Conservation (phyloP, 2,329 filamentous ascomycete species). For the Mollisiaceae sp. region DNA sequence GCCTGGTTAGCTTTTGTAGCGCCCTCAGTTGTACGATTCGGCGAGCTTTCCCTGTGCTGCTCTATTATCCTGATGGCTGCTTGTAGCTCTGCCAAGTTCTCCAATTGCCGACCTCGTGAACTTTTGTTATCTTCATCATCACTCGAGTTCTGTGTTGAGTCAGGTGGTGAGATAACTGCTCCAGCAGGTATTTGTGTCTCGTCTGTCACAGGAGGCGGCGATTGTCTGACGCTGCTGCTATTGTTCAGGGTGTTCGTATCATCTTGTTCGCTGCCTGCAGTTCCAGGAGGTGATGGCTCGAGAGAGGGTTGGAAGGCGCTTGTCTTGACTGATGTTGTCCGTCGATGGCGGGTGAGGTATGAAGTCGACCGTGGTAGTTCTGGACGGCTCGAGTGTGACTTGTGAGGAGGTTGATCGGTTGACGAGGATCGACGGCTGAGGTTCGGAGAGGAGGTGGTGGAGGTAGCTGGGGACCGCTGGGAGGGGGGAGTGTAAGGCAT, state of each 20-base stretch:
- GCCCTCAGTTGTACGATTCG: conserved; percentile 44
- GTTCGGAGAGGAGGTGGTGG: conserved; percentile 60
- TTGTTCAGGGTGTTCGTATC: conserved; percentile 40
- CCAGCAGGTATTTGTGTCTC: conserved; percentile 76
- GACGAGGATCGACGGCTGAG: conserved; percentile 60
- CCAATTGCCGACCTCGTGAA: conserved; percentile 35
- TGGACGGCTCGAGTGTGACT: conserved; percentile 48
- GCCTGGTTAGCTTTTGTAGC: conserved; percentile 34
- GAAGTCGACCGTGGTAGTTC: conserved; percentile 67
- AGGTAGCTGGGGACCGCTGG: conserved; percentile 65
- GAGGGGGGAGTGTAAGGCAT: conserved; percentile 92
- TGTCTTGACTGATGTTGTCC: conserved; percentile 56
- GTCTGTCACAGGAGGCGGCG: conserved; percentile 80
- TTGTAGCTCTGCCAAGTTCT: conserved; percentile 65
- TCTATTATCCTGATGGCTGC: conserved; percentile 83
- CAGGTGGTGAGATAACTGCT: conserved; percentile 88
- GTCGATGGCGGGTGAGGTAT: conserved; percentile 67
- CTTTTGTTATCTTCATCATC: conserved; percentile 73
- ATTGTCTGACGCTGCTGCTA: conserved; percentile 74
- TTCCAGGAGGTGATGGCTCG: conserved; percentile 37
- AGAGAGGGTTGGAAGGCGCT: conserved; percentile 40
- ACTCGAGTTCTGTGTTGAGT: conserved; percentile 80
- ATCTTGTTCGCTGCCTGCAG: conserved; percentile 38
- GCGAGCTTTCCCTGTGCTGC: conserved; percentile 64
- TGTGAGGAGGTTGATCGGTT: conserved; percentile 52